Base-by-base conservation (phyloP, 2,329 filamentous ascomycete species). In the Drechslerella stenobrocha region DNA sequence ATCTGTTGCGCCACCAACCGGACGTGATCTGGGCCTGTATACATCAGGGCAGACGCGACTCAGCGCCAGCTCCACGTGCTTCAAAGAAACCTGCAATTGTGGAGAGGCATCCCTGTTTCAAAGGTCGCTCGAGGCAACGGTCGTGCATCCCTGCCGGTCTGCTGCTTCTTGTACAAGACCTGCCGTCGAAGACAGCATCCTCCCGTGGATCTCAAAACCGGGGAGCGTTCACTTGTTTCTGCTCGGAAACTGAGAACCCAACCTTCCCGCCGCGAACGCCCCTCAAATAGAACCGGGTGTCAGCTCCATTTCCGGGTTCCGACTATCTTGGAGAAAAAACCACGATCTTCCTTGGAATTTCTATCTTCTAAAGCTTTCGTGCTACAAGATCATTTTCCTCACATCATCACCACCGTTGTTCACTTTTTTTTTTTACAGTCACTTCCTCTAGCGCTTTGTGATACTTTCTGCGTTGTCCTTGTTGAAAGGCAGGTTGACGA, bases 61-160 rank as follows among this genome's bases (percentile, higher is more conserved):
- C 63, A 60, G 48, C 53, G 37, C 37, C 37, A 46, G 44, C 37
- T 51, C 55, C 63, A 67, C 63, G 63, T 60, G 63, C 50, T 55
- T 51, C 55, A 67, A 67, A 67, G 55, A 60, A 65, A 56, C 5
- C 30, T 20, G 32, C 13, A 26, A 34, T 55, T 20, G 20, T 51
- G n/a, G 58, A 37, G 55, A 60, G 56, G 55, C 22, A 44, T 20
- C 28, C 47, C 45, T 46, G 50, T 67, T 67, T 58, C 50, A 50
- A 56, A n/a, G n/a, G 44, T 56, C 23, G 22, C 18, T 42, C 24
- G 20, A 24, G 15, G 61, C 48, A 51, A 37, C n/a, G 18, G 15
- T 5, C 18, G 37, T 15, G 30, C 20, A 66, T 40, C 61, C 52
- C 37, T 59, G 61, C 51, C 53, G 48, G 48, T 20, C 37, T 59